Evolutionary conservation across 352 stramenopile species (phyloP).

Genomic region (Phytophthora macrochlamydospora): DNA sequence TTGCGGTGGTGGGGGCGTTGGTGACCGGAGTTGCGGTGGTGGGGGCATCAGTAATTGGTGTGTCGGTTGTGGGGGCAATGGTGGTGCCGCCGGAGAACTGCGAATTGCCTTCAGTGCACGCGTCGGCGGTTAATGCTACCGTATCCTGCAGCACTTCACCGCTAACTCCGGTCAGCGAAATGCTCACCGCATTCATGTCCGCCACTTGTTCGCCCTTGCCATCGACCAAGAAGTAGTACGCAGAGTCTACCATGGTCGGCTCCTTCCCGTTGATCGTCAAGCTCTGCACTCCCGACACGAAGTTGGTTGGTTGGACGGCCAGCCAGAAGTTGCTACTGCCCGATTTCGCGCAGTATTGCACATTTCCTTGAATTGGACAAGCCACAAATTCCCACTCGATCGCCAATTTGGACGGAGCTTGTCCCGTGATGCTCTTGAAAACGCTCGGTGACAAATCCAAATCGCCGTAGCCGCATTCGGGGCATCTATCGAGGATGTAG

Average conservation of each 20-base stretch:
- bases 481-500: conserved; percentile 75
- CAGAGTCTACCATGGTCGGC: conserved; percentile 63
- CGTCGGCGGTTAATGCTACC: conserved; percentile 48
- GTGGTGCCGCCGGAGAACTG: conserved; percentile 39
- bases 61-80: too few species aligned
- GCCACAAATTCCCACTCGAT: conserved; percentile 74
- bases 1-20: too few species aligned
- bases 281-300: conserved; percentile 51
- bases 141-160: conserved; percentile 64
- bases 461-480: conserved; percentile 52
- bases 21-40: too few species aligned
- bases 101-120: conserved; percentile 49
- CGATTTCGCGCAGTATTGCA: conserved; percentile 71
- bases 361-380: conserved; percentile 51
- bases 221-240: conserved; percentile 71
- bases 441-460: conserved; percentile 65
- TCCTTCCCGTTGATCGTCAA: conserved; percentile 60
- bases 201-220: conserved; percentile 40
- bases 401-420: conserved; percentile 45
- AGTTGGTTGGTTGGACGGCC: conserved; percentile 68
- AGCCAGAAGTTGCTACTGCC: conserved; percentile 69
- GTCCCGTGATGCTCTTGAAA: conserved; percentile 63
- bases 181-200: conserved; percentile 46
- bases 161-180: conserved; percentile 52
- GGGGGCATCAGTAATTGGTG: too few species aligned